Base-by-base conservation (phyloP, 169 alveolate species). In the Plasmodium cynomolgi region DNA sequence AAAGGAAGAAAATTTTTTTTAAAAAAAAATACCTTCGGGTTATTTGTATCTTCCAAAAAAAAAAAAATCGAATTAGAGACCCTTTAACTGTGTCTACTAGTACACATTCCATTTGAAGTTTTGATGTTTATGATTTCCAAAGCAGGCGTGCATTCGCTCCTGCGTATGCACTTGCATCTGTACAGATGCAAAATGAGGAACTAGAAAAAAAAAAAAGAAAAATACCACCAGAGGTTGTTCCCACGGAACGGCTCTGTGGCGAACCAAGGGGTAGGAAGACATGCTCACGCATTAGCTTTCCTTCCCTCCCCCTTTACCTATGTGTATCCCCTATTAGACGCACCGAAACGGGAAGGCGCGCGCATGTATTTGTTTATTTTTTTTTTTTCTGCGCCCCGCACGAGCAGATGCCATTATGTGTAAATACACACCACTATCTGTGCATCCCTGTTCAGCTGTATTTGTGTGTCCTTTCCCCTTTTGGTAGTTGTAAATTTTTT, bases 381-480 rank as follows among this genome's bases (percentile, higher is more conserved):
- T 68, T 17, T 29, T 74, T 31, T 8, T 15, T 31, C 54, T 56
- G 15, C 31, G 31, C 77, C 77, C 34, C 0, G 37, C 37, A 68
- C 37, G 15, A 68, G 37, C 39, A 68, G 77, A 29, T 68, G n/a
- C 77, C 77, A 3, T 68, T 75, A 75, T 75, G 83, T 75, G 23
- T 75, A 72, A 31, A 72, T 72, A 33, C 44, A 75, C 34, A 31
- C 8, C 34, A 34, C 58, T 44, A 34, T 75, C 1, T 26, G 44
- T 44, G 37, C 77, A 68, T 68, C 31, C 41, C 41, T 68, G 58
- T 75, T 75, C 56, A 20, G 7, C 23, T 75, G 31, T 75, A 81
- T 71, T 33, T 81, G 72, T 37, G 90, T 81, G 90, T 81, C 9
- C 68, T 81, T 72, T 29, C 34, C 33, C n/a, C 37, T 50, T 81